Base-by-base conservation (phyloP, 1,284 basidiomycete genomes). In the Tylopilus orsonianus region DNA sequence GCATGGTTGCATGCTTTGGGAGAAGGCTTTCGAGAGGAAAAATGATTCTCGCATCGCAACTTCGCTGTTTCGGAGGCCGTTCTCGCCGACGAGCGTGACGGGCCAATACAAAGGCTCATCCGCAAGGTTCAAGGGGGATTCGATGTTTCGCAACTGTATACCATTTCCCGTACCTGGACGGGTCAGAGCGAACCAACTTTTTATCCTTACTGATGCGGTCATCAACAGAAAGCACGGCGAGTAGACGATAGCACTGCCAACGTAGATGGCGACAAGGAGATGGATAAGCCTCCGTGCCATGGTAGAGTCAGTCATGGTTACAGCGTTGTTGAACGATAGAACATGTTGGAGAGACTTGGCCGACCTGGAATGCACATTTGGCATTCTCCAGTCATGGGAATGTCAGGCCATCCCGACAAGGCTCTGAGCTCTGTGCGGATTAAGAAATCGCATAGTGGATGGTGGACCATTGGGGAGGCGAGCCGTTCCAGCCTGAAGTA, bases 1-100 rank as follows among this genome's bases (percentile, higher is more conserved):
- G 58, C 77, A 83, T 0, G 88, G 87, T 34, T 79, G 77, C 75
- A 87, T 78, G 13, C 80, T 79, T 48, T 74, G 73, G 2, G 83
- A 69, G 57, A 90, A 87, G 2, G 81, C 79, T 56, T 87, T 87
- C 14, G 83, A 84, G 8, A 88, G 64, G 48, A 83, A 75, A 19
- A 78, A 56, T 4, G 68, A 66, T 56, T 76, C 74, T 44, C 68
- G 65, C 54, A 75, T 67, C 20, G 62, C 34, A 24, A 70, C 60
- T 26, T 44, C 36, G 24, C 64, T 40, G 14, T 48, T 54, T 56
- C 22, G 8, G 22, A 33, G 24, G 27, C 18, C 56, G 42, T 43
- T 48, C 48, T 63, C 58, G 56, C 38, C 41, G 20, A 18, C 45
- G 0, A 41, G 24, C 7, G 18, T 42, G 2, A 45, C 34, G 22